Base-by-base conservation (phyloP, 1,284 basidiomycete genomes). In the Ceratorhiza oryzae-sativae region DNA sequence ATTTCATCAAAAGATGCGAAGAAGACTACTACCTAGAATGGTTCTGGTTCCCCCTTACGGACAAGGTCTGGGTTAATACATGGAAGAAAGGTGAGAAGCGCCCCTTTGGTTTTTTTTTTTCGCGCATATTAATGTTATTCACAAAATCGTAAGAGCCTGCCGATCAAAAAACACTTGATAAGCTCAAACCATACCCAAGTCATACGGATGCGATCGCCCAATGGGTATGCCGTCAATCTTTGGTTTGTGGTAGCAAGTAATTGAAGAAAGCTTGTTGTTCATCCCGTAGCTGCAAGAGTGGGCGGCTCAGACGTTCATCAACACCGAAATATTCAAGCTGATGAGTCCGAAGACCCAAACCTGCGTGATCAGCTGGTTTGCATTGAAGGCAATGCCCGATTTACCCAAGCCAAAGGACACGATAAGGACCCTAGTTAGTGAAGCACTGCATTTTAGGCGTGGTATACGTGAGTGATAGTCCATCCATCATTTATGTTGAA, bases 41-140 rank as follows among this genome's bases (percentile, higher is more conserved):
- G 63, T 75, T 75, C 55, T 75, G 75, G 75, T 75, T 71, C 49
- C 75, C 75, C 13, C 72, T 71, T 39, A 72, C 74, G 39, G 62
- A 65, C 15, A 53, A 74, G 25, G 73, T 71, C 5, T 75, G 75
- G 75, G 67, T 75, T 9, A 75, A 75, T 41, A 74, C 73, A 15
- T 75, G 75, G 75, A 73, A 75, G 12, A 55, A 49, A 41, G 32
- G 56, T 41, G 56, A 41, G 56, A 13, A 32, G 36, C 32, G 9
- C 30, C 6, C 20, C 9, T 36, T n/a, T n/a, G n/a, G n/a, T n/a
- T n/a, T n/a, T n/a, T n/a, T n/a, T n/a, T n/a, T n/a, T n/a, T n/a
- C n/a, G n/a, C n/a, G n/a, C n/a, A n/a, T n/a, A n/a, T n/a, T n/a
- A n/a, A n/a, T 58, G 15, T 58, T 1, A 58, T 13, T 36, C 15